Base-by-base conservation (phyloP, 169 alveolate genomes). In the Amoebophrya sp. region DNA sequence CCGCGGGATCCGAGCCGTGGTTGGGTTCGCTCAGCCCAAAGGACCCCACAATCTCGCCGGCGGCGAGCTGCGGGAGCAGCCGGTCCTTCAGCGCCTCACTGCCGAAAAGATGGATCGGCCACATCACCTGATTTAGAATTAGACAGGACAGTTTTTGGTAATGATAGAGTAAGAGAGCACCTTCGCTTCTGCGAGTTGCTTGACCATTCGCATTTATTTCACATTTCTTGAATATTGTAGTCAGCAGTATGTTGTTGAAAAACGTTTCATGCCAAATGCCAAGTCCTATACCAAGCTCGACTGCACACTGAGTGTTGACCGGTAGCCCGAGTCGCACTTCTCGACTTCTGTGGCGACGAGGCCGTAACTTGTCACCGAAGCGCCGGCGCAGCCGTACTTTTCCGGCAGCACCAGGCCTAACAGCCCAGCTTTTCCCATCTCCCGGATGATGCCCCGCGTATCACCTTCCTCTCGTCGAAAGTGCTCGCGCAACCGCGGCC, bases 11-110 rank as follows among this genome's bases (percentile, higher is more conserved):
- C 47, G 96, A 94, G 10, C 97, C 97, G 92, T 95, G 96, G 91
- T 96, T 94, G 40, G 97, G 97, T 90, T 96, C 97, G 41, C 97
- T 95, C 55, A 96, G 93, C 12, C 97, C 97, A 90, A 95, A 95
- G 77, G 96, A 93, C 40, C 97, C 97, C 18, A 96, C 92, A 23
- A 89, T 89, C 55, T 95, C 96, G 53, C 97, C 97, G 35, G 95
- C 77, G 12, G 96, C 96, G 33, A 96, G 93, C 18, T 47, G 66
- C 66, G 97, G 97, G 55, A 96, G 95, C 89, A 88, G 89, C 38
- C 92, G 91, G 32, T 95, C 96, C 90, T 94, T 96, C 40, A 92
- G 90, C 77, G 89, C 92, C 89, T 96, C 93, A 1, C 88, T 77
- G 35, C 96, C 97, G 90, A 90, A 96, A 39, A 92, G 47, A 66